phyloP scores from a whole-genome alignment of 2,329 filamentous ascomycete species.

The Stachybotrys echinatus region DNA sequence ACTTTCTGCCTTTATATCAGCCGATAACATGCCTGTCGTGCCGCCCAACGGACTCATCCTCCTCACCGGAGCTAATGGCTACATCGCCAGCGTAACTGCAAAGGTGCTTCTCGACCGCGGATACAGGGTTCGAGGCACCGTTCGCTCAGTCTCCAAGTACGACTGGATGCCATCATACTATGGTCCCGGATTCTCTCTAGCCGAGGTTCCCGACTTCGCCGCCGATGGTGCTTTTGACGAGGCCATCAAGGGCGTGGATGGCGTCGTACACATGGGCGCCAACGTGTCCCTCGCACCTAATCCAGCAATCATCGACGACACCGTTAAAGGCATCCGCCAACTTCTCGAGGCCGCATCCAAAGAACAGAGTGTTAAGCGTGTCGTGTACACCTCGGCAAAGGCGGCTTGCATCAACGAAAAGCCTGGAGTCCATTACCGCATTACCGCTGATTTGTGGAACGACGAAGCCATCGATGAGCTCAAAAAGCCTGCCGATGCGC shows the following conservation, averaged over 20 bases:
- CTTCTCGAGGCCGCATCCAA: constrained; percentile 13
- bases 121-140: constrained; percentile 31
- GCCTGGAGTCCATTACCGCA: neutral
- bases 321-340: constrained; percentile 12
- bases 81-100: constrained; percentile 29
- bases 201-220: constrained; percentile 28
- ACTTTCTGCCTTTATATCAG: too few relatives aligned
- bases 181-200: constrained; percentile 13
- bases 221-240: constrained; percentile 25
- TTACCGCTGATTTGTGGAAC: constrained; percentile 25
- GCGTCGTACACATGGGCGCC: constrained; percentile 14
- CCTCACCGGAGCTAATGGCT: constrained; percentile 34
- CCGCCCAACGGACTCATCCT: constrained; percentile 14
- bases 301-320: constrained; percentile 11
- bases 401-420: neutral
- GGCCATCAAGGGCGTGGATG: constrained; percentile 24
- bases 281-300: constrained; percentile 14
- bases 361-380: constrained; percentile 15
- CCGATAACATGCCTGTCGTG: neutral
- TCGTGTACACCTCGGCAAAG: constrained; percentile 16
- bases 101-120: constrained; percentile 29
- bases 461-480: constrained; percentile 21
- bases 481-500: constrained; percentile 22
- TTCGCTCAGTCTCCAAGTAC: constrained; percentile 17
- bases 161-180: constrained; percentile 11